phyloP scores from a whole-genome alignment of 352 stramenopile genomes.

The Pilasporangium apinafurcum region DNA sequence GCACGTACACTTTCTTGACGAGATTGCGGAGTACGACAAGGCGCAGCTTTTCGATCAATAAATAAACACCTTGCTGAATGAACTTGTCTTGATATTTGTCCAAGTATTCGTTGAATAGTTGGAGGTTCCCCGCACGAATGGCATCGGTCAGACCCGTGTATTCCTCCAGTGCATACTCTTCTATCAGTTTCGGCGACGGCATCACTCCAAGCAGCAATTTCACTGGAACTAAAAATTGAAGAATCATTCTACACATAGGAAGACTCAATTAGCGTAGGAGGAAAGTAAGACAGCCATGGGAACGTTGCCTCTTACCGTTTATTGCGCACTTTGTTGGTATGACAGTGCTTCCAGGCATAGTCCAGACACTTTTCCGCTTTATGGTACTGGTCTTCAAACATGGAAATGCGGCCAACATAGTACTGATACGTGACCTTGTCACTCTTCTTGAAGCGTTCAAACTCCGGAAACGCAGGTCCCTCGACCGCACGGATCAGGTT shows the following conservation, averaged over 20 bases:
- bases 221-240: slow-evolving; percentile 93
- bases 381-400: slow-evolving; percentile 97
- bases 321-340: slow-evolving; percentile 79
- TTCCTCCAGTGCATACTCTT: slow-evolving; percentile 86
- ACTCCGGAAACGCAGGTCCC: slow-evolving; percentile 67
- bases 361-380: slow-evolving; percentile 92
- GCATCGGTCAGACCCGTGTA: slow-evolving; percentile 87
- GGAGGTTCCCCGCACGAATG: slow-evolving; percentile 89
- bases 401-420: slow-evolving; percentile 93
- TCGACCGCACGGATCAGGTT: slow-evolving; percentile 90
- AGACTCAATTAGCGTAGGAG: too few species aligned
- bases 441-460: slow-evolving; percentile 77
- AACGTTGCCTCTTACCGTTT: slow-evolving; percentile 48
- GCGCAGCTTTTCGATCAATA: slow-evolving; percentile 95
- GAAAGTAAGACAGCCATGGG: too few species aligned
- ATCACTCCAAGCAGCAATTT: slow-evolving; percentile 92
- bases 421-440: slow-evolving; percentile 95
- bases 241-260: slow-evolving; percentile 74
- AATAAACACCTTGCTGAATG: slow-evolving; percentile 91
- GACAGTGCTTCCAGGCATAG: slow-evolving; percentile 92
- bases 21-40: slow-evolving; percentile 94
- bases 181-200: slow-evolving; percentile 85
- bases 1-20: slow-evolving; percentile 93
- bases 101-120: slow-evolving; percentile 90
- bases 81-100: slow-evolving; percentile 87